These are phyloP conservation scores for Fusarium torulosum DNA, from an alignment of 2,329 filamentous ascomycete genomes.

Conservation along the genomic window DNA sequence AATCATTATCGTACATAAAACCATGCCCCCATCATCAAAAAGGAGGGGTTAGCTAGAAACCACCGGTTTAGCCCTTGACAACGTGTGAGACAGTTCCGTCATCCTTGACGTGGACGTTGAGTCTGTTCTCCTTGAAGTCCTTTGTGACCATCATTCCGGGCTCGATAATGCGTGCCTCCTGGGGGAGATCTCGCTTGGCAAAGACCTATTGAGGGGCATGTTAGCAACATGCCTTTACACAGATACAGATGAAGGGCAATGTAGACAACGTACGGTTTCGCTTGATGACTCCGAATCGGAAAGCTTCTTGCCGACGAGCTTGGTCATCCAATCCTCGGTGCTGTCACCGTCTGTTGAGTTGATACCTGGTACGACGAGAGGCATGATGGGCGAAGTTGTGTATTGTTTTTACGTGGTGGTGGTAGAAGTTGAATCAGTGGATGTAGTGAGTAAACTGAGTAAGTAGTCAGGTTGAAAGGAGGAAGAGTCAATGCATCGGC, in stretches of 20 bases:
- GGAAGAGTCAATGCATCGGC: background rate
- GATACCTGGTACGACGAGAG: conserved; percentile 73
- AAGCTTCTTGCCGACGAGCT: conserved; percentile 74
- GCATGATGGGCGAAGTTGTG: conserved; percentile 62
- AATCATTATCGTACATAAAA: conserved; percentile 31
- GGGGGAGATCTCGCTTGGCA: conserved; percentile 70
- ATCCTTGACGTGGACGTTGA: conserved; percentile 71
- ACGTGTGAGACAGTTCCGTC: conserved; percentile 73
- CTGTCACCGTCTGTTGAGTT: conserved; percentile 60
- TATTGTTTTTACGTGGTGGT: background rate
- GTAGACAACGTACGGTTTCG: conserved; percentile 62
- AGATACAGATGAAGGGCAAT: fast-evolving
- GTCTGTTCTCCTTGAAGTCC: conserved; percentile 65
- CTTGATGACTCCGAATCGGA: conserved; percentile 60
- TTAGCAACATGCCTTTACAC: background rate
- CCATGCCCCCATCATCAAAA: background rate
- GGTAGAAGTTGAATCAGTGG: background rate
- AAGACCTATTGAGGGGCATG: conserved; percentile 61
- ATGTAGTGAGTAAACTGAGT: background rate
- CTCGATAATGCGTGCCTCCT: conserved; percentile 67
- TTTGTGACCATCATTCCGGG: conserved; percentile 70
- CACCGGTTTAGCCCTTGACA: conserved; percentile 60
- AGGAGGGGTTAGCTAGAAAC: conserved; percentile 10
- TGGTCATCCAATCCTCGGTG: conserved; percentile 70
- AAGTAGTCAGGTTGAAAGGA: background rate